phyloP scores from a whole-genome alignment of 352 stramenopile genomes.

The Phytopythium helicoides region DNA sequence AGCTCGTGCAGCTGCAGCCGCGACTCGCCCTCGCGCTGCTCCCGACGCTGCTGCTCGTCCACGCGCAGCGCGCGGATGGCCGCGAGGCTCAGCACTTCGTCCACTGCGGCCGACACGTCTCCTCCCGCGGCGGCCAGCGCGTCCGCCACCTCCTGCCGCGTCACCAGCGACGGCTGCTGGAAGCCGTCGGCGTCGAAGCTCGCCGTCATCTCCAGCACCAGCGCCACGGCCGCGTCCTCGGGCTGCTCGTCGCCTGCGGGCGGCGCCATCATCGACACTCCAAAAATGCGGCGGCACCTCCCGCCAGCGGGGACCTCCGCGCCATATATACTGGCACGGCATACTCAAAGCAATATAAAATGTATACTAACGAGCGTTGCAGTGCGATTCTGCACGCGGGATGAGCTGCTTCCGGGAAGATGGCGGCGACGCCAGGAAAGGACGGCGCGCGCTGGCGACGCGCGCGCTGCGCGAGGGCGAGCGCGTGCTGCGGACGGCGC shows the following conservation, averaged over 20 bases:
- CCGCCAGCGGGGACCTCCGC: no score
- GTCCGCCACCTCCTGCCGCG: conserved; percentile 28
- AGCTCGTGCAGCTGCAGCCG: conserved; percentile 56
- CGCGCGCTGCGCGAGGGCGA: conserved; percentile 19
- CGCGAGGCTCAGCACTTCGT: conserved; percentile 62
- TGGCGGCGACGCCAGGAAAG: conserved; percentile 30
- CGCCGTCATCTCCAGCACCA: conserved; percentile 53
- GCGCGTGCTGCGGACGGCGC: conserved; percentile 35
- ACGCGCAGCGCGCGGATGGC: conserved; percentile 37
- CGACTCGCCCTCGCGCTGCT: conserved; percentile 7
- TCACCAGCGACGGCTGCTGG: conserved; percentile 29
- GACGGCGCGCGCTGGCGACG: conserved; percentile 42
- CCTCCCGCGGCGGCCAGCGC: conserved; percentile 29
- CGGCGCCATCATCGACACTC: no score
- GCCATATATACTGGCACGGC: no score
- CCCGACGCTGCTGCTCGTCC: conserved; percentile 39
- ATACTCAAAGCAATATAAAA: no score
- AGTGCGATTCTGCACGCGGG: no score
- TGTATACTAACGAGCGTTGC: no score
- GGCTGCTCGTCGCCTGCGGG: no score
- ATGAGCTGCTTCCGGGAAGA: conserved; percentile 5
- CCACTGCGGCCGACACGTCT: conserved; percentile 49
- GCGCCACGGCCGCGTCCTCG: conserved; percentile 19
- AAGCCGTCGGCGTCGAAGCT: conserved; percentile 37
- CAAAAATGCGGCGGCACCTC: no score